These are phyloP conservation scores for Calonectria pauciramosa DNA, from an alignment of 2,329 filamentous ascomycete species.

Conservation along the genomic window DNA sequence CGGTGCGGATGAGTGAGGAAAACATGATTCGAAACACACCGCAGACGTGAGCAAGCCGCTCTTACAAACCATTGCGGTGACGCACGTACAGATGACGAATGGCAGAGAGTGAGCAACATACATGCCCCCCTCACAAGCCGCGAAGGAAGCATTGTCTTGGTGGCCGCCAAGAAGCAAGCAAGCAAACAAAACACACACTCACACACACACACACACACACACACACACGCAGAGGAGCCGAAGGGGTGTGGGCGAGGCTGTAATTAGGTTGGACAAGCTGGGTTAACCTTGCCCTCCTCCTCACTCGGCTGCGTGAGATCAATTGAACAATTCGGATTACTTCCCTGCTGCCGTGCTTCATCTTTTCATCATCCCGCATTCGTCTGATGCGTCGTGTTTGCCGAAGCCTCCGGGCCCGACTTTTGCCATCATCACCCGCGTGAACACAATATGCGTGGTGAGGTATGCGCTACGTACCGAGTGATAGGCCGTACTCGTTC, in stretches of 20 bases:
- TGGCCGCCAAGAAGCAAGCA: background rate
- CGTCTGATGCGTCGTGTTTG: background rate
- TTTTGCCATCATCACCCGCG: background rate
- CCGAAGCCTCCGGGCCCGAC: conserved; percentile 23
- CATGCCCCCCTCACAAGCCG: background rate
- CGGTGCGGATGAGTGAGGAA: background rate
- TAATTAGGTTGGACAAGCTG: conserved; percentile 29
- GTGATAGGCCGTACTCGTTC: background rate
- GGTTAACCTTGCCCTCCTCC: conserved; percentile 10
- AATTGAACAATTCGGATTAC: conserved; percentile 18
- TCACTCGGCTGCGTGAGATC: background rate
- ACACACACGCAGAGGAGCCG: background rate
- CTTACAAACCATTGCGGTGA: background rate
- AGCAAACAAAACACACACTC: background rate
- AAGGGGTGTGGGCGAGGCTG: conserved; percentile 14
- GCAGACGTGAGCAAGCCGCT: background rate
- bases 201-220: background rate
- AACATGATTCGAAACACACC: background rate
- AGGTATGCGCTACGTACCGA: conserved; percentile 1
- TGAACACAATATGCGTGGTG: background rate
- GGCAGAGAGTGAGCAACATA: background rate
- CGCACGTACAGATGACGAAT: background rate
- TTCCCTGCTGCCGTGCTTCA: conserved; percentile 33
- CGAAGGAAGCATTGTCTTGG: background rate
- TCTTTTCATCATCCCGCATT: conserved; percentile 7